Conservation (phyloP, 176 grass and related monocot genomes). For the Melocanna baccifera region DNA sequence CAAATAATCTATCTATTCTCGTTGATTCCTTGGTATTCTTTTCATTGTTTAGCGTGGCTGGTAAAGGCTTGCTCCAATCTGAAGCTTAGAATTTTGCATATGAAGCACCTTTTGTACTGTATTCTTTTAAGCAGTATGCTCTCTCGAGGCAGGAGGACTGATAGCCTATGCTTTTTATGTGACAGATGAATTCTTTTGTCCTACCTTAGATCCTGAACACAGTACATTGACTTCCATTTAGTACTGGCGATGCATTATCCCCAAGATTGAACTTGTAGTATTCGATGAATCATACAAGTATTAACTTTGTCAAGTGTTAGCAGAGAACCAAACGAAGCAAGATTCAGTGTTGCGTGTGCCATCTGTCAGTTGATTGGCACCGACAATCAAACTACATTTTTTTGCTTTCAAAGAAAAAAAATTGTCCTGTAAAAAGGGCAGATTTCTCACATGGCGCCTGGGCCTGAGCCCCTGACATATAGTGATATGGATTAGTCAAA, state of each 20-base stretch:
- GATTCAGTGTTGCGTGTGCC: slow-evolving; percentile 13
- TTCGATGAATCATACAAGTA: slow-evolving; percentile 19
- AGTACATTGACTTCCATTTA: slow-evolving; percentile 32
- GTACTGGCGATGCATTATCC: slow-evolving; percentile 9
- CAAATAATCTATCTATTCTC: background rate
- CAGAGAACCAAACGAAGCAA: slow-evolving; percentile 1
- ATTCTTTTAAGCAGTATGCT: background rate
- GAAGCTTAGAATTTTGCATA: slow-evolving; percentile 26
- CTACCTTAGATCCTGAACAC: slow-evolving; percentile 11
- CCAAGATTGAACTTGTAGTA: slow-evolving; percentile 24
- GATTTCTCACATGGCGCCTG: background rate
- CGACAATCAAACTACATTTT: background rate
- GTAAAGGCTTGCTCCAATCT: slow-evolving; percentile 6
- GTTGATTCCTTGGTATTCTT: slow-evolving; percentile 17
- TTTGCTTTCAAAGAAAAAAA: background rate
- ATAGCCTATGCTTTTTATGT: background rate
- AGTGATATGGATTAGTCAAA: background rate
- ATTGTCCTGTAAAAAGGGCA: background rate
- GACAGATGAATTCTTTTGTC: background rate
- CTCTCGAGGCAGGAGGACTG: slow-evolving; percentile 10
- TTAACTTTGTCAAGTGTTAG: slow-evolving; percentile 19
- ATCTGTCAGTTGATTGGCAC: slow-evolving; percentile 3
- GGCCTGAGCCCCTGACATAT: background rate
- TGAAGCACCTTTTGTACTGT: slow-evolving; percentile 17
- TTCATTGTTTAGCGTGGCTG: background rate